Evolutionary conservation across 108 stramenopile genomes (phyloP).

Genomic region (Fragilaria crotonensis): DNA sequence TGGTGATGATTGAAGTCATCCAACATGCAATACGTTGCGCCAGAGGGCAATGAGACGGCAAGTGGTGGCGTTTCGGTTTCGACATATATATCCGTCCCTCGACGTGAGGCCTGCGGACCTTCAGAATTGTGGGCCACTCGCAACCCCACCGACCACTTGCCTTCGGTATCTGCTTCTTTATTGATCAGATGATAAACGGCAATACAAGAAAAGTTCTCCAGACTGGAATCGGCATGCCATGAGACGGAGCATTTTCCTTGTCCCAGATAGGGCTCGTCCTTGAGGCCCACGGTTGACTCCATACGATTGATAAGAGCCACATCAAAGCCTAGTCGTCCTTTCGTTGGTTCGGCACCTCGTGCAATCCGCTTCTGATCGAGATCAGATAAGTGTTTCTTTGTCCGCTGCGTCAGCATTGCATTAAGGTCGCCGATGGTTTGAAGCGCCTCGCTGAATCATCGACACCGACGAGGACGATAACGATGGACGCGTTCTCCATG

Average conservation of each 20-base stretch:
- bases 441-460: slow-evolving; percentile 3
- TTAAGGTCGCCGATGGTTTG: slow-evolving; percentile 18
- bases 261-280: slow-evolving; percentile 11
- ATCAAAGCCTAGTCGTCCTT: slow-evolving; percentile 37
- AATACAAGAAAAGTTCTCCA: slow-evolving; percentile 75
- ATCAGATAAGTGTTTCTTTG: slow-evolving; percentile 22
- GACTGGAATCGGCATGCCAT: slow-evolving; percentile 85
- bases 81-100: slow-evolving; percentile 19
- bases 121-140: slow-evolving; percentile 42
- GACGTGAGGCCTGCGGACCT: slow-evolving; percentile 31
- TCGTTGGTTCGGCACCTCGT: slow-evolving; percentile 15
- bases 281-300: slow-evolving; percentile 32
- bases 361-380: slow-evolving; percentile 19
- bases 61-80: slow-evolving; percentile 33
- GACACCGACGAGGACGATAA: neutral
- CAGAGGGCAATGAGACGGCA: slow-evolving; percentile 37
- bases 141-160: slow-evolving; percentile 42
- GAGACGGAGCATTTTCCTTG: slow-evolving; percentile 51
- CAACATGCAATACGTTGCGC: slow-evolving; percentile 69
- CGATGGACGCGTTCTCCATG: slow-evolving; percentile 34
- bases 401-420: slow-evolving; percentile 22
- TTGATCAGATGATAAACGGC: slow-evolving; percentile 58
- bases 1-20: slow-evolving; percentile 85
- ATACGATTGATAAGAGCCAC: slow-evolving; percentile 79
- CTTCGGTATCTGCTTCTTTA: slow-evolving; percentile 12